Evolutionary conservation across 129 eudicot genomes (phyloP).

Genomic region (Artemisia annua): DNA sequence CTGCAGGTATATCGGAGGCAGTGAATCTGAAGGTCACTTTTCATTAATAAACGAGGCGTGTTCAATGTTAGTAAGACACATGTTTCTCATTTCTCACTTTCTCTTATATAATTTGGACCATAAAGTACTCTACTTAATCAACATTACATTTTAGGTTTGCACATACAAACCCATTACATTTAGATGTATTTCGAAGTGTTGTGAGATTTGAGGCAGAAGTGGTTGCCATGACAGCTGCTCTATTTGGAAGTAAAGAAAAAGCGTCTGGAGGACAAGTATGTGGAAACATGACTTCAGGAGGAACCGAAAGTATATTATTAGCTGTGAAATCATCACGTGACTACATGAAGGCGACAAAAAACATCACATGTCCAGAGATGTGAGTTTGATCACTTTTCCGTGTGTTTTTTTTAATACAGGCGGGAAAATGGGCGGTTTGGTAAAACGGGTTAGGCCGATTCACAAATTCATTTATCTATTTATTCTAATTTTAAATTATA

Average conservation of each 20-base stretch:
- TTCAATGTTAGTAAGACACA: conserved; percentile 79
- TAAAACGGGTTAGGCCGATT: too few species aligned
- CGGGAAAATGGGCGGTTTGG: too few species aligned
- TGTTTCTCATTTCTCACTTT: conserved; percentile 1
- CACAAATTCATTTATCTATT: too few species aligned
- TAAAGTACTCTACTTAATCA: neutral
- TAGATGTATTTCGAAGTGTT: conserved; percentile 91
- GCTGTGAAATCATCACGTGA: too few species aligned
- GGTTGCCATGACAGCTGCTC: conserved; percentile 94
- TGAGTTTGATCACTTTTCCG: too few species aligned
- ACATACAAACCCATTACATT: conserved; percentile 94
- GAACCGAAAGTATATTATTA: too few species aligned
- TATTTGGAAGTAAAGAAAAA: conserved; percentile 86
- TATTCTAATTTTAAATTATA: too few species aligned
- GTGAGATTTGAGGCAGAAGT: conserved; percentile 92
- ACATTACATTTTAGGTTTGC: conserved; percentile 73
- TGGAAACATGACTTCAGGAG: conserved; percentile 37
- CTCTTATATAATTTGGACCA: neutral
- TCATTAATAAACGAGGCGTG: conserved; percentile 97
- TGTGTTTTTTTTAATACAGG: too few species aligned
- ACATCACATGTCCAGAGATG: too few species aligned
- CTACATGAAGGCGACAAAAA: too few species aligned
- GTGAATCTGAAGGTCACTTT: conserved; percentile 92
- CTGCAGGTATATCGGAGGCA: conserved; percentile 94
- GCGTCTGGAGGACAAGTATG: conserved; percentile 87